Evolutionary conservation across 129 eudicot genomes (phyloP), one percentile per base, ranked within the genome.

Genomic region (Artemisia tridentata): DNA sequence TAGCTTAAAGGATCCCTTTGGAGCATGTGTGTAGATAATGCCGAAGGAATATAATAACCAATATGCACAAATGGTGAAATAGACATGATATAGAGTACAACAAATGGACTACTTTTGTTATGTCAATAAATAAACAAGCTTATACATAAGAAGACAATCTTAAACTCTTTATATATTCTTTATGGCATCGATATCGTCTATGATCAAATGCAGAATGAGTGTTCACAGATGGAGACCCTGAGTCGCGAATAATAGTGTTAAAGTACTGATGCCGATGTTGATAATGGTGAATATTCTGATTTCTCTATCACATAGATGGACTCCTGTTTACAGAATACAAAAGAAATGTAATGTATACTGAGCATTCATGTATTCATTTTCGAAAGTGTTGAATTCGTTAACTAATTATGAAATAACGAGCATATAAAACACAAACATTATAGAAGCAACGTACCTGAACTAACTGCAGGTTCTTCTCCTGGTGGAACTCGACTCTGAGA

Each of bases 361-460:
- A 10, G 14, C 6, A 6, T 14, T 27, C 15, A 27, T 8, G 0
- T 15, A 23, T 31, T 34, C 41, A 34, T 5, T 34, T 34, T 34
- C 41, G 0, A 1, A 34, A 34, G 41, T 6, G 29, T 10, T 18
- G 31, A 14, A 43, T 11, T 11, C 17, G 3, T 43, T 15, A 61
- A 27, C 23, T 5, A 2, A 27, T 0, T 0, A 4, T 25, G 9
- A 13, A 27, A 13, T 29, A 20, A 14, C 2, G 18, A 65, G 13
- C 41, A 52, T 12, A 7, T 18, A 8, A 12, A 16, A n/a, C n/a
- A n/a, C n/a, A 4, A 9, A 55, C 14, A 19, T 21, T 9, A 25
- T 27, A 71, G 3, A 1, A 25, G 31, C 8, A 61, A 50, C 77
- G 3, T 72, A 62, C 77, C 70, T 18, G 77, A 72, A 29, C n/a